These are phyloP conservation scores for Crucihimalaya himalaica DNA, from an alignment of 345 rosid genomes.

Conservation along the genomic window DNA sequence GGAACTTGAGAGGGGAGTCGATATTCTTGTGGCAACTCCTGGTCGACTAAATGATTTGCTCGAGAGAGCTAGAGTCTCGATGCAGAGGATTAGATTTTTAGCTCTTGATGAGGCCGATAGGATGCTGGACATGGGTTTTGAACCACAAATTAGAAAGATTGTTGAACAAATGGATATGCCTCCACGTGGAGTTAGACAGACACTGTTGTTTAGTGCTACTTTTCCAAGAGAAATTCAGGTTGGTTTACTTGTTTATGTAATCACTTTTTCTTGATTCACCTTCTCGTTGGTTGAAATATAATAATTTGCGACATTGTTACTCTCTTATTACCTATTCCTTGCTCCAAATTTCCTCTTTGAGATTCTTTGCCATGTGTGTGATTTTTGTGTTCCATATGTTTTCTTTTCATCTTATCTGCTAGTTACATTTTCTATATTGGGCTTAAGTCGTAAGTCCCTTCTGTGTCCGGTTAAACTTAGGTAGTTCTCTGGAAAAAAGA, in stretches of 20 bases:
- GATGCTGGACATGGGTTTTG: conserved; percentile 99
- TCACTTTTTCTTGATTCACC: conserved; percentile 19
- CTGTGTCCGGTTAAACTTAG: background rate
- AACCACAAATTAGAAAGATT: conserved; percentile 96
- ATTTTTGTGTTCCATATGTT: background rate
- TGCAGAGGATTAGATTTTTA: conserved; percentile 85
- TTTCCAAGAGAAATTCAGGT: conserved; percentile 99
- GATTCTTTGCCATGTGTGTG: conserved; percentile 14
- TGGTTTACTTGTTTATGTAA: conserved; percentile 11
- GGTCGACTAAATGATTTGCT: conserved; percentile 94
- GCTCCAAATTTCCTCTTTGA: background rate
- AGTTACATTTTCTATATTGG: background rate
- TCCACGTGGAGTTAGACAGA: conserved; percentile 78
- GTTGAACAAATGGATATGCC: conserved; percentile 99
- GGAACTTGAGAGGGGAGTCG: conserved; percentile 95
- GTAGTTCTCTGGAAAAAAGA: background rate
- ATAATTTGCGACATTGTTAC: background rate
- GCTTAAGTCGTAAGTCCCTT: background rate
- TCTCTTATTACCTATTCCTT: background rate
- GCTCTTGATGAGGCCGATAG: conserved; percentile 99
- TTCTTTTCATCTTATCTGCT: background rate
- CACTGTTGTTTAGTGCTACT: conserved; percentile 96
- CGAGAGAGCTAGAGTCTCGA: conserved; percentile 94
- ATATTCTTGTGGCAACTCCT: conserved; percentile 98
- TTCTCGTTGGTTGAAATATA: conserved; percentile 13